A percentile compares a stretch with the other conserved stretches of the same genome.
Evolutionary conservation across 2,329 filamentous ascomycete species (phyloP).

Genomic region (Amauroascus niger): DNA sequence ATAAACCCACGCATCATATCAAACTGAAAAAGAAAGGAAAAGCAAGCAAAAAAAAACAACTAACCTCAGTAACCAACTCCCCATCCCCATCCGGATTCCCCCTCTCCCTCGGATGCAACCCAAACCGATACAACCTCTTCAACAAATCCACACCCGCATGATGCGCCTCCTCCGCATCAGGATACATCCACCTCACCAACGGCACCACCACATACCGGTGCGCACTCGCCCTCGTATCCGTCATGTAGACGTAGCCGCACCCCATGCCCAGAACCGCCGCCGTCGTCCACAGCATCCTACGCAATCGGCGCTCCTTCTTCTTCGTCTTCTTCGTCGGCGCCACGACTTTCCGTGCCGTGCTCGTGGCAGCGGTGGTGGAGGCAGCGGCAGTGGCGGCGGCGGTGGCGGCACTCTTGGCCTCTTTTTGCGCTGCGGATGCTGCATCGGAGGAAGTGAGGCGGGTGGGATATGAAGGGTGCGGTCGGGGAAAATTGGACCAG

Average conservation of each 20-base stretch:
- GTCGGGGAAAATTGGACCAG: background rate
- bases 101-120: conserved; percentile 74
- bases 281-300: conserved; percentile 25
- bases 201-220: conserved; percentile 57
- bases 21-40: background rate
- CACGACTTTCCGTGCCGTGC: background rate
- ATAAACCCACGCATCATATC: background rate
- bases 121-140: conserved; percentile 61
- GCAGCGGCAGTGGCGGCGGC: background rate
- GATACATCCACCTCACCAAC: conserved; percentile 33
- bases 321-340: background rate
- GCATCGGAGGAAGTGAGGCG: conserved; percentile 5
- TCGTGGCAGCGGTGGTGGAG: background rate
- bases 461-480: background rate
- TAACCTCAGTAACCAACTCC: conserved; percentile 45
- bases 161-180: conserved; percentile 72
- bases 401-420: background rate
- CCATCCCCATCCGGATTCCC: conserved; percentile 47
- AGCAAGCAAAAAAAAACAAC: background rate
- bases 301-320: conserved; percentile 1
- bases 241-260: conserved; percentile 57
- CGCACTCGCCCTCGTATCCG: conserved; percentile 61
- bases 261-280: conserved; percentile 42
- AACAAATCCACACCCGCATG: conserved; percentile 63
- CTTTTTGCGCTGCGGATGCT: background rate